Base-by-base conservation (phyloP, 495 filamentous ascomycete species). In the Penicillium subrubescens region DNA sequence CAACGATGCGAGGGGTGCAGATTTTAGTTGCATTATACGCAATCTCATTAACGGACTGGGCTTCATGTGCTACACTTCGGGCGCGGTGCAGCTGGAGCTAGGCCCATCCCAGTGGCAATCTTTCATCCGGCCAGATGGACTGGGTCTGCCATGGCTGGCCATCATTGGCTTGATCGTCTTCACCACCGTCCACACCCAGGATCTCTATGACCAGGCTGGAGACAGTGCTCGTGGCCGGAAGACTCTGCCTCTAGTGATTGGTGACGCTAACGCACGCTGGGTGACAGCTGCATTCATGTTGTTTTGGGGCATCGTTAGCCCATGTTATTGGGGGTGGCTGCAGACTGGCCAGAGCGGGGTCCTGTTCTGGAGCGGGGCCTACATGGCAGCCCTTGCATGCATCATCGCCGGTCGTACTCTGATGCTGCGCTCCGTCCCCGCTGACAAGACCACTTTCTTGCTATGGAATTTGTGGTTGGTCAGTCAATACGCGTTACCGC, bases 111-210 rank as follows among this genome's bases (percentile, higher is more conserved):
- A 31, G 29, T 21, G 48, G 8, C 21, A 37, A 56, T 23, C 14
- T 14, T 60, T 23, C 27, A 31, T 63, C 12, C 23, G 51, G 10
- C 43, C 25, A 19, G n/a, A 35, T 2, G 21, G 37, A 10, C 17
- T 25, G 29, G 12, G 46, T 6, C 4, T 43, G 5, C 48, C 12
- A 27, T 86, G 84, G 84, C 62, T 77, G 5, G 55, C 59, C 3
- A 70, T 82, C 8, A 71, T 82, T 34, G 64, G 71, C 21, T 68
- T 51, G 3, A 67, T 82, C 8, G 73, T 84, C n/a, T 63, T 75
- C 8, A 77, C 79, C 0, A 85, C 81, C 8, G 69, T 84, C 34
- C 80, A 84, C 0, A 62, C 77, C 7, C 82, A 84, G 57, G 81
- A 84, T 60, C 63, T 83, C 37, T 67, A 70, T 4, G 80, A 83